These are phyloP conservation scores for Capronia coronata DNA, from an alignment of 2,329 filamentous ascomycete species.

Conservation along the genomic window DNA sequence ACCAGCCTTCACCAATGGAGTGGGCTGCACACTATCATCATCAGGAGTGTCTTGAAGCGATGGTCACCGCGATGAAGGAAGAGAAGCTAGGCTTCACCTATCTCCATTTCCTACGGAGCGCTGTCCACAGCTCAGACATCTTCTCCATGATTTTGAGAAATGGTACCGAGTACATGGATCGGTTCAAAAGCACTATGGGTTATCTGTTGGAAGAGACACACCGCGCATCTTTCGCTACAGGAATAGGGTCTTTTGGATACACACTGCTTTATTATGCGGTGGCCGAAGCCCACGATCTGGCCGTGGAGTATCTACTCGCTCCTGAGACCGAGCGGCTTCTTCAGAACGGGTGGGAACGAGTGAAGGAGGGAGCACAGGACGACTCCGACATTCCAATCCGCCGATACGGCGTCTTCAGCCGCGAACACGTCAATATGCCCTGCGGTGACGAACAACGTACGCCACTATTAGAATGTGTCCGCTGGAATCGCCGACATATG, in stretches of 20 bases:
- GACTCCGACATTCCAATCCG: neutral
- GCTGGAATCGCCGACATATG: neutral
- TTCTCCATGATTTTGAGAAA: constrained; percentile 4
- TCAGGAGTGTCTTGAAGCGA: neutral
- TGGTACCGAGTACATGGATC: neutral
- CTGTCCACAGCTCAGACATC: neutral
- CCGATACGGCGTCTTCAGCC: constrained; percentile 1
- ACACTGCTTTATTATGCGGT: constrained; percentile 2
- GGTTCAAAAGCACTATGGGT: neutral
- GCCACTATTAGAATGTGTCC: neutral
- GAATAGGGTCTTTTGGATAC: constrained; percentile 1
- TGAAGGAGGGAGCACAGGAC: neutral
- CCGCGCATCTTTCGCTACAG: neutral
- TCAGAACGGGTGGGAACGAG: neutral
- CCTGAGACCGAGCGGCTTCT: neutral
- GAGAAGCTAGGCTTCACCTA: neutral
- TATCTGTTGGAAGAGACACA: constrained; percentile 1
- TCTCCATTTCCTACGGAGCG: constrained; percentile 2
- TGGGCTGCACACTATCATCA: constrained; percentile 1
- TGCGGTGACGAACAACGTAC: constrained; percentile 3
- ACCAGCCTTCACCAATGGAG: neutral
- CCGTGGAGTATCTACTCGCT: neutral
- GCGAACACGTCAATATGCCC: neutral
- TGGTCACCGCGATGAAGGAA: constrained; percentile 6
- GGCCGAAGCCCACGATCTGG: constrained; percentile 1